Base-by-base conservation (phyloP, 805 yeast genomes). In the Metschnikowia anglica region DNA sequence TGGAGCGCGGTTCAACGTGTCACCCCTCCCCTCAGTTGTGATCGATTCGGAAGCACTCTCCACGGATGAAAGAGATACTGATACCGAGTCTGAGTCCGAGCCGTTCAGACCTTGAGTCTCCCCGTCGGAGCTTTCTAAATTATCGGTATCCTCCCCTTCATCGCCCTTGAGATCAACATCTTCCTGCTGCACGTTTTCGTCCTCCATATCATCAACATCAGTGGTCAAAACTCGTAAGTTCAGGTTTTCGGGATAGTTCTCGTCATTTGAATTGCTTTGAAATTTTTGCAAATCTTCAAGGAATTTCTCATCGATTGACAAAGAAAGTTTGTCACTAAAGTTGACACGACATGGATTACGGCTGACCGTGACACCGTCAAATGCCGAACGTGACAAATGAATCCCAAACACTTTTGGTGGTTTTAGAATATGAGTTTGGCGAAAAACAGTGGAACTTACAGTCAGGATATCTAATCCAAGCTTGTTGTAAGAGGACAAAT, bases 361-460 rank as follows among this genome's bases (percentile, higher is more conserved):
- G 7, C 82, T 73, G 2, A 85, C 77, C 13, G 74, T 77, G 31
- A 78, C 78, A 7, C 85, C 88, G 37, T 79, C 74, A 58, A 76
- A 89, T 31, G 85, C 75, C 0, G 97, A 90, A 54, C 98, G 72
- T 8, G 96, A 88, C 31, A 93, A 64, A 60, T 91, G 98, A n/a
- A 91, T 65, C 0, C 86, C 77, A 37, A 93, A 70, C 5, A 87
- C 66, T 41, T 76, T 72, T 0, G 99, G 97, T 3, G 87, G 77
- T 41, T 74, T 73, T 10, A 79, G 70, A 30, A 88, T 73, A 18
- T 73, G 70, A 0, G 83, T 79, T 48, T 74, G 76, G 56, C 87
- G 85, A 24, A 80, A 76, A 4, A 91, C 88, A 0, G 82, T 77
- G 0, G 91, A 77, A 33, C 78, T 76, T 3, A 86, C 57, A 8